These are phyloP conservation scores for Santalum album DNA, from an alignment of 164 flowering plant species.

Conservation along the genomic window DNA sequence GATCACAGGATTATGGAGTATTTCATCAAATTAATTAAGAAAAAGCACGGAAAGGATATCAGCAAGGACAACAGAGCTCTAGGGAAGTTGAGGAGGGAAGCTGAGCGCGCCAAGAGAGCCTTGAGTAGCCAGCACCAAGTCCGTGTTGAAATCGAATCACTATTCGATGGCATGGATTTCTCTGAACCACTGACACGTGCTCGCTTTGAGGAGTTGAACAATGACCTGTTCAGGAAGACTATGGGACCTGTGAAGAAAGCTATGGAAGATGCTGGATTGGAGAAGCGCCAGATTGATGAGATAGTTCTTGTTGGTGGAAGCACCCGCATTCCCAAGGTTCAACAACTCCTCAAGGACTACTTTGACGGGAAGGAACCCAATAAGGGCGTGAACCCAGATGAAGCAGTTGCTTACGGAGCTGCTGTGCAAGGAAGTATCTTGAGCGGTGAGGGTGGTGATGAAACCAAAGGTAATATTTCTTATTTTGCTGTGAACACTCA, in stretches of 20 bases:
- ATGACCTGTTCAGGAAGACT: slow-evolving; percentile 80
- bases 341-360: slow-evolving; percentile 78
- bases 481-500: not conserved
- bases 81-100: slow-evolving; percentile 78
- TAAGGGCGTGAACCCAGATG: slow-evolving; percentile 96
- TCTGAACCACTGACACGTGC: slow-evolving; percentile 86
- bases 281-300: slow-evolving; percentile 79
- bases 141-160: slow-evolving; percentile 83
- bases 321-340: slow-evolving; percentile 90
- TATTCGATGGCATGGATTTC: slow-evolving; percentile 67
- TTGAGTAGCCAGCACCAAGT: slow-evolving; percentile 88
- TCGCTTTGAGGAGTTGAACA: slow-evolving; percentile 79
- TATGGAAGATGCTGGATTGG: slow-evolving; percentile 81
- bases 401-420: slow-evolving; percentile 92
- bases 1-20: slow-evolving; percentile 87
- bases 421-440: slow-evolving; percentile 88
- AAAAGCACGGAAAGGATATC: slow-evolving; percentile 82
- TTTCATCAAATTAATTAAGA: slow-evolving; percentile 87
- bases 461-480: slow-evolving; percentile 63
- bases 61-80: slow-evolving; percentile 93
- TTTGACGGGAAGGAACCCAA: slow-evolving; percentile 92
- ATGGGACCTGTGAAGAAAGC: slow-evolving; percentile 98
- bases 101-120: slow-evolving; percentile 89
- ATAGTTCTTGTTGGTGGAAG: slow-evolving; percentile 96
- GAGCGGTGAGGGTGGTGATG: slow-evolving; percentile 90